Evolutionary conservation across 148 eudicot species (phyloP), one percentile per base, ranked within the genome.

Genomic region (Gaultheria prostrata): DNA sequence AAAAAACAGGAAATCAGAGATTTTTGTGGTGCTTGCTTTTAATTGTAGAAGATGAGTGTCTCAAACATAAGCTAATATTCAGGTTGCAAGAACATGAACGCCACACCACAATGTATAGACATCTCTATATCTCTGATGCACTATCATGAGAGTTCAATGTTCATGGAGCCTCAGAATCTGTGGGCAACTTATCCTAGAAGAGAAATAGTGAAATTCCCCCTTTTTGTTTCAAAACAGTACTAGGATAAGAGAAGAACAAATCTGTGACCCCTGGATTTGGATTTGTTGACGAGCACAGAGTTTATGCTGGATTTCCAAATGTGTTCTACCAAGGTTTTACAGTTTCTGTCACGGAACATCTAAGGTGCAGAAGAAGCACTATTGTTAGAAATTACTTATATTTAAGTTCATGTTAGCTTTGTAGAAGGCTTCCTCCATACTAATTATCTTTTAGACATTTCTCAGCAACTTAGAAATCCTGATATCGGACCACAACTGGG

Each of bases 101-200:
- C 30, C 54, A 49, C 54, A 24, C 33, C 57, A 76, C 35, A 24
- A 14, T n/a, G 30, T 26, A 45, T 11, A 46, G 30, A 72, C 26
- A 21, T 75, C 53, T 46, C 78, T 75, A 30, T 21, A 76, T 46
- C 50, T n/a, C 26, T 11, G n/a, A 73, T 73, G 49, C 28, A 3
- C 77, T 74, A 74, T 43, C 48, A 43, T 43, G 77, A 74, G 77
- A 21, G 26, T 74, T 74, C 48, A 74, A 61, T n/a, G 69, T n/a
- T 63, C 69, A 63, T 63, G 69, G 69, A 24, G 1, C 30, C 69
- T 63, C 30, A 63, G 67, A n/a, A n/a, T 24, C 1, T 24, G 3
- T 11, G 30, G 30, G 69, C 69, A 24, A 24, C 69, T 43, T 45
- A 43, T 18, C 14, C 9, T n/a, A 11, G 15, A 46, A 76, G 51